Evolutionary conservation across 768 basidiomycete genomes (phyloP).

Genomic region (Daedaleopsis nitida): DNA sequence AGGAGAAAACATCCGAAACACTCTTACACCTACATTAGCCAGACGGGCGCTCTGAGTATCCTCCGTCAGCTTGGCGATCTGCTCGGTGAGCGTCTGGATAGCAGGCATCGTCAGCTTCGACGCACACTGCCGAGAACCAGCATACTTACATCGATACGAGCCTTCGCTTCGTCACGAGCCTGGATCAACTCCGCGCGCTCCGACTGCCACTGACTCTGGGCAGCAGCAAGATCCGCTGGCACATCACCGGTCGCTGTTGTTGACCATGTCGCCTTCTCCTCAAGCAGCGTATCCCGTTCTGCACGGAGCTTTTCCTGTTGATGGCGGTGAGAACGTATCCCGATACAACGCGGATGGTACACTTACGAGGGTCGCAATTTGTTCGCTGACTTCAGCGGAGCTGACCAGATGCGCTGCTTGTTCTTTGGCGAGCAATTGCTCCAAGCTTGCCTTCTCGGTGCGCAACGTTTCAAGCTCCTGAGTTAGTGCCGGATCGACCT

Average conservation of each 20-base stretch:
- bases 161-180: constrained; percentile 59
- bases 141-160: constrained; percentile 54
- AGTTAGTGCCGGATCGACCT: constrained; percentile 29
- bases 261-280: constrained; percentile 55
- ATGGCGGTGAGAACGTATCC: background rate
- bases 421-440: constrained; percentile 41
- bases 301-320: constrained; percentile 51
- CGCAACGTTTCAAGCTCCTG: constrained; percentile 39
- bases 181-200: constrained; percentile 63
- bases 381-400: constrained; percentile 21
- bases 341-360: background rate
- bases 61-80: constrained; percentile 27
- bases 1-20: background rate
- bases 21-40: constrained; percentile 22
- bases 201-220: constrained; percentile 49
- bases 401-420: constrained; percentile 27
- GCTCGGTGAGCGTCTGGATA: constrained; percentile 23
- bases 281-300: constrained; percentile 63
- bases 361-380: constrained; percentile 37
- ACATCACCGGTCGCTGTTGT: constrained; percentile 24
- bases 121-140: background rate
- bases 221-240: constrained; percentile 23
- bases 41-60: constrained; percentile 26
- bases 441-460: constrained; percentile 40
- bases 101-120: background rate